A percentile compares a stretch with the other conserved stretches of the same genome.
phyloP scores from a whole-genome alignment of 495 filamentous ascomycete genomes.

The Choiromyces venosus region DNA sequence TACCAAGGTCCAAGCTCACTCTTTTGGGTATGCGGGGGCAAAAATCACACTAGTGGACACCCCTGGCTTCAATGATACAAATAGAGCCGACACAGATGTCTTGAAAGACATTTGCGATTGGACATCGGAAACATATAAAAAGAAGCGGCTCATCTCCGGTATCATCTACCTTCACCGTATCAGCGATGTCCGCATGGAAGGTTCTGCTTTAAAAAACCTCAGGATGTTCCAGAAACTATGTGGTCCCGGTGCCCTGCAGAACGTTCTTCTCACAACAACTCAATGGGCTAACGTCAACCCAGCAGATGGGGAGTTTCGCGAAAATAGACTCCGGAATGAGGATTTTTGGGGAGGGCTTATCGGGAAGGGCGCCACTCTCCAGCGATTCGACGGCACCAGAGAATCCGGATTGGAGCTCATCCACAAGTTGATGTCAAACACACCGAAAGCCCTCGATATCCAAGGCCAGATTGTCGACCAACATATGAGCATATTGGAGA shows the following conservation, averaged over 20 bases:
- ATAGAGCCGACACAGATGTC: conserved; percentile 44
- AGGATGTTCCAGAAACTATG: conserved; percentile 48
- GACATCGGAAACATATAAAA: conserved; percentile 36
- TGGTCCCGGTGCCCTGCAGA: conserved; percentile 42
- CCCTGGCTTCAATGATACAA: conserved; percentile 51
- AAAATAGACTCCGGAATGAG: not conserved
- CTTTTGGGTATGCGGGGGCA: conserved; percentile 18
- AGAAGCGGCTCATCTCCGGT: conserved; percentile 37
- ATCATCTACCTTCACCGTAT: conserved; percentile 51
- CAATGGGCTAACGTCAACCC: conserved; percentile 44
- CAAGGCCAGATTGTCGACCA: conserved; percentile 45
- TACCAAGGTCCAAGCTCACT: conserved; percentile 13
- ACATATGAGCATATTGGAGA: conserved; percentile 41
- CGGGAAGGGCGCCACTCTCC: conserved; percentile 28
- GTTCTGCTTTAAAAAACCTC: conserved; percentile 45
- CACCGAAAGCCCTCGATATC: conserved; percentile 39
- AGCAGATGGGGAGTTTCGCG: conserved; percentile 23
- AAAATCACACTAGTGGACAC: conserved; percentile 48
- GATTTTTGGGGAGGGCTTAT: conserved; percentile 46
- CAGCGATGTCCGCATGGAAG: conserved; percentile 43
- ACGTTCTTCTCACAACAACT: conserved; percentile 47
- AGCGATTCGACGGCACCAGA: conserved; percentile 38
- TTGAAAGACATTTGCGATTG: conserved; percentile 43
- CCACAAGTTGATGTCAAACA: conserved; percentile 10
- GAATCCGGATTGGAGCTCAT: conserved; percentile 43